These are phyloP conservation scores for Pseudomonodictys pantanalensis DNA, from an alignment of 495 filamentous ascomycete species.

Conservation along the genomic window DNA sequence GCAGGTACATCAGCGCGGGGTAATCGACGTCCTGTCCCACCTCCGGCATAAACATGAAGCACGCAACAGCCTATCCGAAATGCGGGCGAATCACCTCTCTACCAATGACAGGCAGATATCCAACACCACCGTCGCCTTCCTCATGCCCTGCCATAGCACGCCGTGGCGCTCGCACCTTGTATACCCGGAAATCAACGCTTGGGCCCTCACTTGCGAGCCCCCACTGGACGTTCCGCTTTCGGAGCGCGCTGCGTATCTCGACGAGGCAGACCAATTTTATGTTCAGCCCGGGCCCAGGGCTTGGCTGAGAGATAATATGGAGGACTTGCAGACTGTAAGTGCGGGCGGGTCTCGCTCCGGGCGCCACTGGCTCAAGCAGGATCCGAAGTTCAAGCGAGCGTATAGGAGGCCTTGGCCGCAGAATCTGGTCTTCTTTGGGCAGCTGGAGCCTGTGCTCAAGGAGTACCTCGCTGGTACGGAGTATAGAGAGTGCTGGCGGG, in stretches of 20 bases:
- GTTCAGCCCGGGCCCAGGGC: conserved; percentile 47
- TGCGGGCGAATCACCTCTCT: background rate
- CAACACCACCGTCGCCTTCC: conserved; percentile 71
- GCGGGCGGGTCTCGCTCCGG: conserved; percentile 11
- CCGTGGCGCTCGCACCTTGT: conserved; percentile 92
- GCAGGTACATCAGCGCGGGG: conserved; percentile 73
- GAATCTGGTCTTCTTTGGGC: conserved; percentile 64
- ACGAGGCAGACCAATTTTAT: conserved; percentile 93
- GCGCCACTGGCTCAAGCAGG: conserved; percentile 29
- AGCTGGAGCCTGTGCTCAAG: conserved; percentile 54
- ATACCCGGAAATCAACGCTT: conserved; percentile 68
- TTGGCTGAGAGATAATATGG: conserved; percentile 58
- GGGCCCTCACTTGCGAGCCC: conserved; percentile 89
- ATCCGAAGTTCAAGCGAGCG: conserved; percentile 15
- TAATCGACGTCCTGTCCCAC: conserved; percentile 66
- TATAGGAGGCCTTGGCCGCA: conserved; percentile 53
- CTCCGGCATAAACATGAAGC: conserved; percentile 68
- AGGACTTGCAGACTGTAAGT: conserved; percentile 38
- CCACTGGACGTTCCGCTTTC: conserved; percentile 63
- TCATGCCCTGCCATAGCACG: conserved; percentile 97
- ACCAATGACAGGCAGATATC: background rate
- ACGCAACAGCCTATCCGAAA: conserved; percentile 1
- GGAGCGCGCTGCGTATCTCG: conserved; percentile 63
- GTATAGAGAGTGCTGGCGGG: conserved; percentile 69
- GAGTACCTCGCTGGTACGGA: conserved; percentile 51